Evolutionary conservation across 2,329 filamentous ascomycete species (phyloP), one percentile per base, ranked within the genome.

Genomic region (Lecanicillium sp.): DNA sequence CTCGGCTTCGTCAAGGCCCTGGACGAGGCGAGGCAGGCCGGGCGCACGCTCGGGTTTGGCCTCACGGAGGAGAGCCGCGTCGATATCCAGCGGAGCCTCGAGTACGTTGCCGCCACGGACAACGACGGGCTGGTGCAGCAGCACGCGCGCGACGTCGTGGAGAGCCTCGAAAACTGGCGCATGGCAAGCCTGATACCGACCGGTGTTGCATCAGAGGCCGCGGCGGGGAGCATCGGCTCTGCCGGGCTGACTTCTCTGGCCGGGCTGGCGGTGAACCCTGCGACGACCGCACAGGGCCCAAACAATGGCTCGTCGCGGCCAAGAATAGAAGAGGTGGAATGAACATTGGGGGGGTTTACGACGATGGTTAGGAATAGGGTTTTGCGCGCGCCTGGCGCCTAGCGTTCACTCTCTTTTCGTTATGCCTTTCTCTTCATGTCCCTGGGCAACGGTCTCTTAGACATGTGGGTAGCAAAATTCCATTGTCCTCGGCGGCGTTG

Each of bases 61-160:
- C 60, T 79, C 30, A 72, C 68, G 2, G 64, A 69, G 13, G 59
- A 67, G 44, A 80, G 74, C 50, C 67, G 75, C 36, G 66, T 70
- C 19, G 78, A 86, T 39, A 71, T 87, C n/a, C 58, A 70, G 48
- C 66, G 73, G 34, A 72, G 81, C 9, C 54, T 87, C 29, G 58
- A 61, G 37, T 87, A 86, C 56, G 68, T 84, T n/a, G 68, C 69
- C 6, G 67, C 62, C 29, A 79, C 77, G 17, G 84, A 88, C 56
- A 71, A 68, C 17, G 84, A 88, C 53, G 80, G 73, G 1, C 59
- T 88, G 30, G 83, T 85, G 10, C 70, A 70, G 45, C 70, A 79
- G 48, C 81, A 87, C 56, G 81, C 81, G 3, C 62, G 60, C 22
- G 79, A 79, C 48, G 79, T 81, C n/a, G 56, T 79, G 10, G 82